phyloP scores from a whole-genome alignment of 78 protist genomes.

The Dictyostelium brefeldianum region DNA sequence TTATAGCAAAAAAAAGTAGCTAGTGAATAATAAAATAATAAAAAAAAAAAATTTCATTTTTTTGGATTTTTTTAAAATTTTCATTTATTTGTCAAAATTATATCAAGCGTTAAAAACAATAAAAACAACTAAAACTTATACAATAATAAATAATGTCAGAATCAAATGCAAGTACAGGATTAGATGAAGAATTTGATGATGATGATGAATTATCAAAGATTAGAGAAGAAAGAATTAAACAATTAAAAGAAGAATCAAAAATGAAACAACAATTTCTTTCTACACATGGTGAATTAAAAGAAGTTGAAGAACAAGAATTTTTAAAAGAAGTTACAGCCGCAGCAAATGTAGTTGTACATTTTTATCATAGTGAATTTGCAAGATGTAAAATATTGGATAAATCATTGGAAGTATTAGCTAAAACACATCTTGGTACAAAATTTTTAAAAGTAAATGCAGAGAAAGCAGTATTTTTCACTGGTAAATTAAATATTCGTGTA shows the following conservation, averaged over 20 bases:
- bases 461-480: slow-evolving; percentile 86
- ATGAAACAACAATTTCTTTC: not conserved
- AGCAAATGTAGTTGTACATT: slow-evolving; percentile 70
- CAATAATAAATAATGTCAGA: not conserved
- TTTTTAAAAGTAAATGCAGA: slow-evolving; percentile 82
- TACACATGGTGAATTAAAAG: slow-evolving; percentile 82
- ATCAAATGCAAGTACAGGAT: not conserved
- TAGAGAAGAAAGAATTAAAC: slow-evolving; percentile 78
- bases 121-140: not conserved
- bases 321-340: slow-evolving; percentile 74
- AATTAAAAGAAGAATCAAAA: slow-evolving; percentile 59
- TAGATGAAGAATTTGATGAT: slow-evolving; percentile 59
- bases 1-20: not conserved
- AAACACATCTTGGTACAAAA: slow-evolving; percentile 38
- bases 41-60: not conserved
- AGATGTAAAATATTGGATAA: slow-evolving; percentile 87
- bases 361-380: slow-evolving; percentile 84
- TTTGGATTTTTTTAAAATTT: not conserved
- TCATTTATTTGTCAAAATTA: not conserved
- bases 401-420: slow-evolving; percentile 65
- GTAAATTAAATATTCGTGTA: slow-evolving; percentile 71
- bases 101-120: not conserved
- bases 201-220: slow-evolving; percentile 82
- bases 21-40: not conserved
- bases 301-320: slow-evolving; percentile 82